Conservation (phyloP, 257 asterid genomes). For the Lavandula angustifolia region DNA sequence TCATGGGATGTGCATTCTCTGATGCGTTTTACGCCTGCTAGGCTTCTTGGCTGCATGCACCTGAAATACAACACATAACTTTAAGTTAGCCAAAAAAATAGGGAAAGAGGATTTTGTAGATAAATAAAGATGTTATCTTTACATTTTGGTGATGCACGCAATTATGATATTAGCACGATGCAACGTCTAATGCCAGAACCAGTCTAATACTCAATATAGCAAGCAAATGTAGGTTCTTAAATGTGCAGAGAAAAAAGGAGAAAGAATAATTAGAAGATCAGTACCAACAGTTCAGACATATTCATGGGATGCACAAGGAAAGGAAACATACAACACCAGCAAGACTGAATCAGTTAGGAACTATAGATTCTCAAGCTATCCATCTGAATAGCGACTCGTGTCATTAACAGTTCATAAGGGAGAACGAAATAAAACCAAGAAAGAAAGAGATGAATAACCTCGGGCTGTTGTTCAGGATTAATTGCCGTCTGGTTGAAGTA, state of each 20-base stretch:
- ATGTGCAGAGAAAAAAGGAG: neutral
- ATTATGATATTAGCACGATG: constrained; percentile 1
- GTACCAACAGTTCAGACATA: neutral
- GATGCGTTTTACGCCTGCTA: constrained; percentile 37
- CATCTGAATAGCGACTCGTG: constrained; percentile 3
- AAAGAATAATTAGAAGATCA: neutral
- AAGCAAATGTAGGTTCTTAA: constrained; percentile 1
- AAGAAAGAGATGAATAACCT: too few relatives aligned
- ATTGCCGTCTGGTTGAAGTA: too few relatives aligned
- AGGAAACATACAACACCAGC: neutral
- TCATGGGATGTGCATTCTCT: constrained; percentile 48
- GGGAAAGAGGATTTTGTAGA: constrained; percentile 9
- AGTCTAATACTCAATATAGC: constrained; percentile 5
- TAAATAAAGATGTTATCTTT: constrained; percentile 1
- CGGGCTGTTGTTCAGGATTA: too few relatives aligned
- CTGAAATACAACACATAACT: constrained; percentile 34
- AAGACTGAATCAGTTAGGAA: neutral
- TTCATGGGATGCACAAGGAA: neutral
- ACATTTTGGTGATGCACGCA: constrained; percentile 19
- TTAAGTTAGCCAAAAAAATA: constrained; percentile 8
- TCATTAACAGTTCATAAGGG: too few relatives aligned
- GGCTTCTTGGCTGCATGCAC: constrained; percentile 28
- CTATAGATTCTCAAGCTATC: constrained; percentile 12
- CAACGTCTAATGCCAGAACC: neutral
- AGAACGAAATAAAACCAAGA: too few relatives aligned